Evolutionary conservation across 2,329 filamentous ascomycete genomes (phyloP).

Genomic region (Bretziella fagacearum): DNA sequence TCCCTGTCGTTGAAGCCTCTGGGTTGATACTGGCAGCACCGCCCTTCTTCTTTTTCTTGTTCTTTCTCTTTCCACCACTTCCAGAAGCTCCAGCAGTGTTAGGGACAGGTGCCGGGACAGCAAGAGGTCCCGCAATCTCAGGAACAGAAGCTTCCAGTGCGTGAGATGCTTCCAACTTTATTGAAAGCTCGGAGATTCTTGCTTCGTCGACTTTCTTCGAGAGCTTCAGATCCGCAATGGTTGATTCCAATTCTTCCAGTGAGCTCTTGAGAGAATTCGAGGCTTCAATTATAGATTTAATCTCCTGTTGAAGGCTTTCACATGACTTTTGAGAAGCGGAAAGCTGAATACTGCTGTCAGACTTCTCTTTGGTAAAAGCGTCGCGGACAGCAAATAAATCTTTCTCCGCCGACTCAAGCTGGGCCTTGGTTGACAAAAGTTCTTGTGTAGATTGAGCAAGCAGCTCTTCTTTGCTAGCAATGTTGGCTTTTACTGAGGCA

Average conservation of each 20-base stretch:
- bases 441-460: neutral
- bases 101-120: constrained; percentile 17
- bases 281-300: constrained; percentile 25
- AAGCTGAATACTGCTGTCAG: neutral
- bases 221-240: constrained; percentile 20
- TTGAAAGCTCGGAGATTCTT: constrained; percentile 26
- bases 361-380: neutral
- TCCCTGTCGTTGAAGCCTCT: constrained; percentile 17
- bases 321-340: constrained; percentile 14
- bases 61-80: constrained; percentile 45
- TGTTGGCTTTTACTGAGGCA: neutral
- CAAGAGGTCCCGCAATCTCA: constrained; percentile 18
- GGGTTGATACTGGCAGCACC: constrained; percentile 29
- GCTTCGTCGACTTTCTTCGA: constrained; percentile 25
- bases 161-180: constrained; percentile 17
- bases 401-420: neutral
- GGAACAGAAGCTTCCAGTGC: constrained; percentile 15
- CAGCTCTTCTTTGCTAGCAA: neutral
- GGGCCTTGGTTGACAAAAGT: neutral
- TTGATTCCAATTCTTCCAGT: constrained; percentile 2
- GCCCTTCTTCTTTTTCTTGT: constrained; percentile 80
- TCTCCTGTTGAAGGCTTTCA: constrained; percentile 26
- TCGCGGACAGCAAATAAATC: neutral
- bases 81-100: constrained; percentile 14
- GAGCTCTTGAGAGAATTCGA: constrained; percentile 19